A percentile compares a stretch with the other conserved stretches of the same genome.
Conservation (phyloP, 208 protist genomes). For the Wallacemonas collosoma region DNA sequence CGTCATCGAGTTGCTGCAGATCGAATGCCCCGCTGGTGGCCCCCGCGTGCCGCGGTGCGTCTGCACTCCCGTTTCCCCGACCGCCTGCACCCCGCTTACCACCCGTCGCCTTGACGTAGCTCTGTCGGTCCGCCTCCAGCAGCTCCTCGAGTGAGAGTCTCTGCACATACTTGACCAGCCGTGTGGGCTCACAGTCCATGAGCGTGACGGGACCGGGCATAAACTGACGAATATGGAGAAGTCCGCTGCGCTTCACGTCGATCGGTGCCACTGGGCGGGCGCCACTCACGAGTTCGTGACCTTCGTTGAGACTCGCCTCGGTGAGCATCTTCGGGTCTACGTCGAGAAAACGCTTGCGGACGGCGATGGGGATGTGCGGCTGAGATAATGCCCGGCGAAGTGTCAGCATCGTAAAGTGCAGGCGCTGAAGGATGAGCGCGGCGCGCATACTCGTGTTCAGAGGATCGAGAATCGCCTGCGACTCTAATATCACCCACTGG, state of each 20-base stretch:
- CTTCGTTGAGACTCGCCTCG: conserved; percentile 44
- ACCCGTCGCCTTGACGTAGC: conserved; percentile 21
- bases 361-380: conserved; percentile 80
- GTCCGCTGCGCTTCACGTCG: conserved; percentile 87
- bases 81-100: neutral
- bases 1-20: conserved; percentile 29
- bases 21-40: conserved; percentile 51
- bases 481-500: conserved; percentile 89
- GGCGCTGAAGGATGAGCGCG: conserved; percentile 56
- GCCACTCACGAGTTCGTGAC: conserved; percentile 45
- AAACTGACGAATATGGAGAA: conserved; percentile 91
- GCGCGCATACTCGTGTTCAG: conserved; percentile 55
- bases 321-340: conserved; percentile 71
- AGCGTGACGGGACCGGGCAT: conserved; percentile 83
- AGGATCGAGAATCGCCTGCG: conserved; percentile 74
- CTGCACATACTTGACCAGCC: conserved; percentile 86
- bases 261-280: conserved; percentile 69
- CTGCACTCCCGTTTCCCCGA: neutral
- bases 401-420: conserved; percentile 81
- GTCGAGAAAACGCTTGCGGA: conserved; percentile 86
- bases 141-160: conserved; percentile 83
- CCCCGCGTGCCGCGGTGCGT: neutral
- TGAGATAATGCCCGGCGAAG: conserved; percentile 83
- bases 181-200: conserved; percentile 82
- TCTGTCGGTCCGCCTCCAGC: conserved; percentile 52